A percentile compares a stretch with the other conserved stretches of the same genome.
phyloP scores from a whole-genome alignment of 306 rosid species.

The Lathyrus oleraceus region DNA sequence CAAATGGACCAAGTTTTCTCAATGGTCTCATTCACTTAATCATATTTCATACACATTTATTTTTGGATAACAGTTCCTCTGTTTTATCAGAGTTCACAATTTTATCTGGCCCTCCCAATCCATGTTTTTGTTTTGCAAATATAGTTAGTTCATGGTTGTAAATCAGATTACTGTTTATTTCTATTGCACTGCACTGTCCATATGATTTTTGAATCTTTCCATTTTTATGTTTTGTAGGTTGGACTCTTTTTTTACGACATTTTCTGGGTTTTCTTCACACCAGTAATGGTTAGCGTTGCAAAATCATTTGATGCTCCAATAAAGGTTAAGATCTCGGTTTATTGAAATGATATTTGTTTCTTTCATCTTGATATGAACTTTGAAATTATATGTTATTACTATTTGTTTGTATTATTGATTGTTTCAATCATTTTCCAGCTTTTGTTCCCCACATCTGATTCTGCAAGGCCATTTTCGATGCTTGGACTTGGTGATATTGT shows the following conservation, averaged over 20 bases:
- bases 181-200: not conserved
- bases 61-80: not conserved
- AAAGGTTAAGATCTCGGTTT: constrained; percentile 55
- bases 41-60: not conserved
- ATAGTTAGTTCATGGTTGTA: constrained; percentile 1
- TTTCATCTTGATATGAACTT: constrained; percentile 21
- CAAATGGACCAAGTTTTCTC: constrained; percentile 8
- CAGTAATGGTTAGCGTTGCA: constrained; percentile 99
- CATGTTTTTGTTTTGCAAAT: constrained; percentile 2
- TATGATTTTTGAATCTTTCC: constrained; percentile 23
- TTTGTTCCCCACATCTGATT: constrained; percentile 88
- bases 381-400: not conserved
- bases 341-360: constrained; percentile 25
- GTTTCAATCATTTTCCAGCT: constrained; percentile 58
- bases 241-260: constrained; percentile 87
- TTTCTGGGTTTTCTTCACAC: constrained; percentile 99
- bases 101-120: not conserved
- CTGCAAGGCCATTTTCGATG: constrained; percentile 90
- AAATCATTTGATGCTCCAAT: constrained; percentile 93
- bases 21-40: constrained; percentile 13
- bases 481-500: constrained; percentile 99
- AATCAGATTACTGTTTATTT: not conserved
- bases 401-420: constrained; percentile 26
- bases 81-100: not conserved
- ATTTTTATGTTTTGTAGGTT: constrained; percentile 45